Base-by-base conservation (phyloP, 2,329 filamentous ascomycete genomes). In the Cordyceps militaris region DNA sequence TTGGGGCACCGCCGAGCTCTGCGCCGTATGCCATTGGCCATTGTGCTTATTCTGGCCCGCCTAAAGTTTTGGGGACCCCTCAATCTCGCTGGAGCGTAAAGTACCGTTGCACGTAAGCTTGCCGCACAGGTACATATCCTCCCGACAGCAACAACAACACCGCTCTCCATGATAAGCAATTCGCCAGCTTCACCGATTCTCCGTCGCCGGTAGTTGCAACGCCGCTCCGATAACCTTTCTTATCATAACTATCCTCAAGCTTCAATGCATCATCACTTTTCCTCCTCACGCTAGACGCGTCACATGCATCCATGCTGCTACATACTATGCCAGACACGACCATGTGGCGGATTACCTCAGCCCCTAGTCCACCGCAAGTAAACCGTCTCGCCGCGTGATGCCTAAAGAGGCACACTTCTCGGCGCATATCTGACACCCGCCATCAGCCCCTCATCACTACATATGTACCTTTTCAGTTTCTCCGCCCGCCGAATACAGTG, bases 41-140 rank as follows among this genome's bases (percentile, higher is more conserved):
- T 6, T 32, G 28, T 11, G 23, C 19, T 19, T n/a, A 7, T 30
- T 26, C 13, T 30, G 28, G 21, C 53, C 53, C 53, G 26, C n/a
- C n/a, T 26, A 46, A 8, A 56, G 26, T 23, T 48, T 48, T 56
- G 53, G 53, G 44, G 53, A 40, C 43, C 24, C 53, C 53, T 56
- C 53, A 49, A 23, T 24, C 23, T 16, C 14, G 44, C 42, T 34
- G 13, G 24, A 23, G 34, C 19, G 6, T 11, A 4, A 55, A 11
- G 52, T 55, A 47, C 23, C 42, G 21, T 55, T 38, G 16, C 30
- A 38, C 42, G 6, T 4, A 55, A 4, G 7, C 10, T 24, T 21
- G 42, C 42, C 8, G 44, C 24, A 7, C 6, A 13, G 11, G 26
- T 56, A 56, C 53, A 23, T 55, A 4, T 1, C 3, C 7, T 38